Evolutionary conservation across 805 yeast species (phyloP).

Genomic region (Kuraishia capsulata): DNA sequence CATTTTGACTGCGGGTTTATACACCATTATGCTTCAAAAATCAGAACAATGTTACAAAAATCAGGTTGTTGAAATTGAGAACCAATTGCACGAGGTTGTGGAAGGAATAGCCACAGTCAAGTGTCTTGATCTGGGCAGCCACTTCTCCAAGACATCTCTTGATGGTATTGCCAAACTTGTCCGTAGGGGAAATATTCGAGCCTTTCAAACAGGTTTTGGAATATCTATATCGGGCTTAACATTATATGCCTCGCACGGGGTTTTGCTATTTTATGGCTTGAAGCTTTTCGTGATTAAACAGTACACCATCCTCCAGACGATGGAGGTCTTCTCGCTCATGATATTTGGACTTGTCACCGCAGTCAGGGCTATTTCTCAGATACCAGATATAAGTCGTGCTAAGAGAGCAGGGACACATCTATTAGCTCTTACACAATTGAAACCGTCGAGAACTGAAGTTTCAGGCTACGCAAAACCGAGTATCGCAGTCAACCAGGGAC

Average conservation of each 20-base stretch:
- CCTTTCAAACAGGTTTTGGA: slow-evolving; percentile 59
- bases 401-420: slow-evolving; percentile 60
- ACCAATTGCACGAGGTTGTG: slow-evolving; percentile 40
- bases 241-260: slow-evolving; percentile 54
- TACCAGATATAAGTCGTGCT: slow-evolving; percentile 80
- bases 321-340: slow-evolving; percentile 64
- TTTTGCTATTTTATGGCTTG: slow-evolving; percentile 76
- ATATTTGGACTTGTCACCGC: slow-evolving; percentile 67
- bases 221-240: slow-evolving; percentile 47
- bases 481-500: slow-evolving; percentile 1
- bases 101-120: slow-evolving; percentile 56
- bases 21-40: slow-evolving; percentile 39
- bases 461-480: slow-evolving; percentile 25
- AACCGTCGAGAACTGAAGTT: slow-evolving; percentile 26
- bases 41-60: slow-evolving; percentile 56
- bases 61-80: slow-evolving; percentile 45
- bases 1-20: slow-evolving; percentile 37
- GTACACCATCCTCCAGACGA: slow-evolving; percentile 46
- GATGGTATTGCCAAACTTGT: slow-evolving; percentile 24
- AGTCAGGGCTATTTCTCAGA: slow-evolving; percentile 43
- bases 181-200: slow-evolving; percentile 33
- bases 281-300: slow-evolving; percentile 49
- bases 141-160: no score
- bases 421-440: slow-evolving; percentile 27
- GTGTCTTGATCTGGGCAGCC: slow-evolving; percentile 39